Base-by-base conservation (phyloP, 192 early-diverging fungal species). In the Coemansia biformis region DNA sequence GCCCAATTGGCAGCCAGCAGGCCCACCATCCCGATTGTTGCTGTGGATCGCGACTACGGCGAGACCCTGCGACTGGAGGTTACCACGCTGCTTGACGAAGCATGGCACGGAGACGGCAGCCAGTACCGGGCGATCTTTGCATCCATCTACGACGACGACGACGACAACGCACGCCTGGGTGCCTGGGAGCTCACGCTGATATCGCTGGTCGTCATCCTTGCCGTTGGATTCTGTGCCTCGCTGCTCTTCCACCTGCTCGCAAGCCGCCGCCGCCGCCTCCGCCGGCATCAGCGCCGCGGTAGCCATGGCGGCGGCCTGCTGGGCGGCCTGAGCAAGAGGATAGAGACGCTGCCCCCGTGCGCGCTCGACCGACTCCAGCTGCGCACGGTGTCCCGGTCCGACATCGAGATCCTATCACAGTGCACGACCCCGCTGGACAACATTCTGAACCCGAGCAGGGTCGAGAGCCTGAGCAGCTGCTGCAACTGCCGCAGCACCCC, bases 161-260 rank as follows among this genome's bases (percentile, higher is more conserved):
- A 58, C 12, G 63, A 66, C 14, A 22, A 21, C 33, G 70, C 66
- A 38, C 48, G 38, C 18, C 42, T 75, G 37, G 68, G 57, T 23
- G 66, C 38, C 6, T 75, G 72, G 72, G 72, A 75, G 46, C 55
- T 75, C 16, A 56, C 66, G 11, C 60, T 75, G 13, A 68, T 75
- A 23, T 39, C 61, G 3, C 41, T 75, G 10, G 72, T 75, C 4
- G 57, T 58, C 23, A 41, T 75, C 11, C 60, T 75, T 14, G 66
- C 60, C 1, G 37, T 75, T 9, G 67, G 72, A 34, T 68, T 74
- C 36, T 57, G 63, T 39, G 58, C 51, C 3, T 74, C 70, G 14
- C 24, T 74, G 33, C 40, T 64, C 16, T 66, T 74, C 48, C 70
- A 66, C 18, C 40, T 74, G 10, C 57, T 52, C 4, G 44, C 70